Conservation (phyloP, 495 filamentous ascomycete species). For the Trichoderma reesei region DNA sequence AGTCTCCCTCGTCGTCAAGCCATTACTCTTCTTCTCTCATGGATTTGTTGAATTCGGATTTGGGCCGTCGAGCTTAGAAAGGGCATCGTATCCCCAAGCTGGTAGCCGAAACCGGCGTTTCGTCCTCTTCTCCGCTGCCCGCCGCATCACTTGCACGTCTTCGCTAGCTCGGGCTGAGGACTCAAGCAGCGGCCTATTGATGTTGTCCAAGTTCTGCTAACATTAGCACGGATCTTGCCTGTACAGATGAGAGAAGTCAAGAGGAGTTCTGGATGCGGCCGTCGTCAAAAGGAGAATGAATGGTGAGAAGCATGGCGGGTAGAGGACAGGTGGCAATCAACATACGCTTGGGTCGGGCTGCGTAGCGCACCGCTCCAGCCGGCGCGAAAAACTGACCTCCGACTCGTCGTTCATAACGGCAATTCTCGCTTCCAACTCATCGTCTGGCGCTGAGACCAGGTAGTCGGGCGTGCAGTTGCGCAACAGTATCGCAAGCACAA, state of each 20-base stretch:
- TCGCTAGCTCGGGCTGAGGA: slow-evolving; percentile 6
- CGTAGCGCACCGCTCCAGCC: background rate
- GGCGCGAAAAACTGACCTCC: background rate
- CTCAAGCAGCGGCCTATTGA: background rate
- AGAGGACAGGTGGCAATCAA: no score
- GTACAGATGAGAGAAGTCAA: background rate
- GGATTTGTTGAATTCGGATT: background rate
- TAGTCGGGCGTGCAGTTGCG: background rate
- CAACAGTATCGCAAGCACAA: background rate
- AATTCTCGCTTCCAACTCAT: background rate
- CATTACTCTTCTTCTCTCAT: background rate
- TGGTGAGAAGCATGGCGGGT: background rate
- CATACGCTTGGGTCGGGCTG: background rate
- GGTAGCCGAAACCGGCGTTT: slow-evolving; percentile 2
- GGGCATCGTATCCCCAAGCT: background rate
- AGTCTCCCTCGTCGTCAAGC: no score
- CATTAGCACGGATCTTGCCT: background rate
- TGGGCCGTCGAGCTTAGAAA: background rate
- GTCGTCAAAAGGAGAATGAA: background rate
- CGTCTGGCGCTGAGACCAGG: background rate
- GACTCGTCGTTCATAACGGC: background rate
- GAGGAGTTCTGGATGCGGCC: no score
- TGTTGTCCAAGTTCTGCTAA: background rate
- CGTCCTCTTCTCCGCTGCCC: background rate
- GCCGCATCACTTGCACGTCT: slow-evolving; percentile 7